phyloP scores from a whole-genome alignment of 768 basidiomycete genomes.

The Pleurotus platypus region DNA sequence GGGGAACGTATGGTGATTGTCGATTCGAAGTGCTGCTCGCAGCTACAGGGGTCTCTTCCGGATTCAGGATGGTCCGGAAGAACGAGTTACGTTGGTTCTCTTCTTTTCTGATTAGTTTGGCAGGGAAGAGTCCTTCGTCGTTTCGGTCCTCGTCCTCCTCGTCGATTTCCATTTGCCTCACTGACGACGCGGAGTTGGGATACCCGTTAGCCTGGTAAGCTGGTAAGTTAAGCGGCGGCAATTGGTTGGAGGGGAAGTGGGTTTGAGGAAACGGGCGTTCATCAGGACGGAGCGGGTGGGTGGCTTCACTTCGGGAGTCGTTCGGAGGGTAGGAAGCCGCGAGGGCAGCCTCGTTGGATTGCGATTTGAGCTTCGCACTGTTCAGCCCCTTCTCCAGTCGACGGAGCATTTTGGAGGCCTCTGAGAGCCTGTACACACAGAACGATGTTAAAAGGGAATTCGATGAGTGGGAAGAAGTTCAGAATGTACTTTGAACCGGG shows the following conservation, averaged over 20 bases:
- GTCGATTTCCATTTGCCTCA: slow-evolving; percentile 45
- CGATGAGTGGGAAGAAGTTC: slow-evolving; percentile 11
- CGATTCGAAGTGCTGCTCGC: slow-evolving; percentile 27
- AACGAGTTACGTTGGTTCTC: slow-evolving; percentile 65
- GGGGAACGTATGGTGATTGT: slow-evolving; percentile 29
- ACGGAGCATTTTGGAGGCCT: slow-evolving; percentile 87
- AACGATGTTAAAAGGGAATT: slow-evolving; percentile 11
- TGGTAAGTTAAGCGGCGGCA: slow-evolving; percentile 44
- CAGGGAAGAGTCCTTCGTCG: slow-evolving; percentile 69
- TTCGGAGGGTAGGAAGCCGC: slow-evolving; percentile 24
- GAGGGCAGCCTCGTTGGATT: slow-evolving; percentile 31
- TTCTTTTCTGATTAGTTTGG: slow-evolving; percentile 69
- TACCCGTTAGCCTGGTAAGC: slow-evolving; percentile 32
- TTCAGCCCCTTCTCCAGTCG: slow-evolving; percentile 82
- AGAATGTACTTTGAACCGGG: slow-evolving; percentile 79
- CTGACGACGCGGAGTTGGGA: slow-evolving; percentile 29
- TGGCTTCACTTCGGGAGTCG: slow-evolving; percentile 25
- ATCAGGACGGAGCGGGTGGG: slow-evolving; percentile 23
- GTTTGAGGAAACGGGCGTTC: slow-evolving; percentile 31
- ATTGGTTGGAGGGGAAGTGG: slow-evolving; percentile 42
- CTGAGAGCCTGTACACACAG: slow-evolving; percentile 57
- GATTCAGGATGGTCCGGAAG: slow-evolving; percentile 81
- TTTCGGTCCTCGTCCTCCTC: slow-evolving; percentile 60
- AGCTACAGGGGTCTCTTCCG: slow-evolving; percentile 45
- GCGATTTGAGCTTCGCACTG: slow-evolving; percentile 71